phyloP scores from a whole-genome alignment of 805 yeast species.

The Cyberlindnera xishuangbannaensis region DNA sequence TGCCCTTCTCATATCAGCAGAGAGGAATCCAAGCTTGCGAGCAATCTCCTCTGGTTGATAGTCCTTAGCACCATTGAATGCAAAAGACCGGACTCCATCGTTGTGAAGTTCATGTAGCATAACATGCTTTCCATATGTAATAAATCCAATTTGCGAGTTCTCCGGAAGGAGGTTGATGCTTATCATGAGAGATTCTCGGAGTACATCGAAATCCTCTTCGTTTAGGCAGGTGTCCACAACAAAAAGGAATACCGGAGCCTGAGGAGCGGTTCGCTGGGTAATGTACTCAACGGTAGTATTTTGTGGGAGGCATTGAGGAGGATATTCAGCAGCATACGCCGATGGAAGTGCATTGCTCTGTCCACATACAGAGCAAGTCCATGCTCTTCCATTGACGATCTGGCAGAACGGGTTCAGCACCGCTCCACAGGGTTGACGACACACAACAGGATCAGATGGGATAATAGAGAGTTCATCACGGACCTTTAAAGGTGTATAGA shows the following conservation, averaged over 20 bases:
- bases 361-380: conserved; percentile 57
- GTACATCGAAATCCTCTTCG: conserved; percentile 42
- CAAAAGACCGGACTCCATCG: conserved; percentile 30
- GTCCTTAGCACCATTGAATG: conserved; percentile 52
- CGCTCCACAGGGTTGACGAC: conserved; percentile 47
- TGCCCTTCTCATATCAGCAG: too few species aligned
- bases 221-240: conserved; percentile 55
- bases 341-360: conserved; percentile 39
- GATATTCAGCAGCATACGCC: conserved; percentile 24
- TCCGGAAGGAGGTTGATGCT: conserved; percentile 47
- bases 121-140: conserved; percentile 56
- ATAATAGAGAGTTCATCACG: conserved; percentile 33
- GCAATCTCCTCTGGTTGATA: conserved; percentile 45
- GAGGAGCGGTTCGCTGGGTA: conserved; percentile 14
- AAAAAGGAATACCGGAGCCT: conserved; percentile 39
- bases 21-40: conserved; percentile 38
- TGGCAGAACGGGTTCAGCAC: conserved; percentile 46
- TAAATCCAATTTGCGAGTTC: conserved; percentile 49
- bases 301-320: conserved; percentile 12
- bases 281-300: conserved; percentile 48
- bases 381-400: conserved; percentile 27
- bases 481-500: conserved; percentile 54
- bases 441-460: conserved; percentile 38
- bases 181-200: conserved; percentile 43
- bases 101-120: conserved; percentile 46